Evolutionary conservation across 225 moss, liverwort and hornwort species (phyloP).

Genomic region (Physcomitrellopsis africana): DNA sequence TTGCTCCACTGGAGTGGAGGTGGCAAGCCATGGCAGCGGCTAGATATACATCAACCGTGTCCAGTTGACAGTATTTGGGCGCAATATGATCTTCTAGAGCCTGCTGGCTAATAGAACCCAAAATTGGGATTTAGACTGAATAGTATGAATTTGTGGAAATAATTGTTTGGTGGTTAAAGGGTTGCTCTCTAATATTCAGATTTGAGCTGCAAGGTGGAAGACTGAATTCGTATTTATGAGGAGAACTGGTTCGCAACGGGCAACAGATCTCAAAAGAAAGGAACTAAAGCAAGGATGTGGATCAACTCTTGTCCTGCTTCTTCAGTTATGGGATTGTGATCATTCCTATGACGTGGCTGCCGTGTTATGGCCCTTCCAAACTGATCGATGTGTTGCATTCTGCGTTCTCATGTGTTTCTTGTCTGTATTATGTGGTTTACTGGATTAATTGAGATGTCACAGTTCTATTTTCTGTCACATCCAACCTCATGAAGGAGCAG

Average conservation of each 20-base stretch:
- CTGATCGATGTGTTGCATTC: slow-evolving; percentile 16
- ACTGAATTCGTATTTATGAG: background rate
- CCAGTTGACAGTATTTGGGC: slow-evolving; percentile 40
- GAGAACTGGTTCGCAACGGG: slow-evolving; percentile 16
- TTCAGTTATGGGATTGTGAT: slow-evolving; percentile 11
- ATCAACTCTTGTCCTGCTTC: slow-evolving; percentile 9
- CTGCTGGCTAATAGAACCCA: slow-evolving; percentile 12
- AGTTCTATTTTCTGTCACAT: background rate
- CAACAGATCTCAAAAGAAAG: slow-evolving; percentile 1
- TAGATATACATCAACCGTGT: slow-evolving; percentile 40
- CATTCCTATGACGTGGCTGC: slow-evolving; percentile 2
- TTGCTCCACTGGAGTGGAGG: slow-evolving; percentile 46
- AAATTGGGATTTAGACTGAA: background rate
- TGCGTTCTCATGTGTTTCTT: slow-evolving; percentile 1
- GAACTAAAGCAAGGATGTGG: slow-evolving; percentile 11
- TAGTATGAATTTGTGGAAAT: slow-evolving; percentile 23
- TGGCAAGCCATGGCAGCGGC: slow-evolving; percentile 39
- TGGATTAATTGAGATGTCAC: background rate
- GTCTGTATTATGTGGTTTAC: background rate
- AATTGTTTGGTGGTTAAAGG: background rate
- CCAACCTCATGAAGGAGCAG: background rate
- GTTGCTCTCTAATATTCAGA: background rate
- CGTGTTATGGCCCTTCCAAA: slow-evolving; percentile 8
- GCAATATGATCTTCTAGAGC: slow-evolving; percentile 36
- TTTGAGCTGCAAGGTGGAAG: slow-evolving; percentile 19